Evolutionary conservation across 2,329 filamentous ascomycete species (phyloP), one percentile per base, ranked within the genome.

Genomic region (Lomentospora prolificans): DNA sequence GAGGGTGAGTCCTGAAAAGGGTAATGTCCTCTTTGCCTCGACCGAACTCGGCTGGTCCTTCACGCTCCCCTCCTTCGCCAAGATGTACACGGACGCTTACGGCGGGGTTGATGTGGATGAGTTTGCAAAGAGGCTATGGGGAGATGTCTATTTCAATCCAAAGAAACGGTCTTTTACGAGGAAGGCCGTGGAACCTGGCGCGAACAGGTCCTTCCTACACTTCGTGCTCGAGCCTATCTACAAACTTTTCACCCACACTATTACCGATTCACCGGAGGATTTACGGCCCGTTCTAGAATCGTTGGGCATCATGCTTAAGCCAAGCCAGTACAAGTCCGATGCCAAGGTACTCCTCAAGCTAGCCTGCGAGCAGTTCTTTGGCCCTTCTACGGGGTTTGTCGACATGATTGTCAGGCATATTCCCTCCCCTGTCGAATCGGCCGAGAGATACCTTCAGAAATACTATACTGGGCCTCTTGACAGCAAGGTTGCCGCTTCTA

Each of bases 171-270:
- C 88, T 57, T 99, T 99, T 64, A 95, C 90, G 54, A 82, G 94
- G 60, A 97, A 95, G 67, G 82, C 85, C 0, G 73, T 88, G 22
- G 92, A 97, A 64, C 85, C 92, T 60, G 77, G 81, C 10, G 84
- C 91, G 4, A 89, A 87, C 69, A 80, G 94, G 57, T 89, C 90
- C 1, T 99, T 99, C 67, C 87, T 97, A 57, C 86, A 95, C 70
- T 99, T 97, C 68, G 81, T 99, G 27, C 76, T 99, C 51, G 94
- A 99, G 67, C 94, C 94, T 17, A 90, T 99, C 62, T 99, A 99
- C 79, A 99, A 99, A 71, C 79, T 99, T 44, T 97, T 92, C 69
- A 92, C 90, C 14, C 90, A 96, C 68, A 95, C 91, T 3, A 89
- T 99, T 65, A 95, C 90, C 66, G 87, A 95, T 67, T 92, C 85